Conservation (phyloP, 176 grass and related monocot genomes). For the Aegilops longissima region DNA sequence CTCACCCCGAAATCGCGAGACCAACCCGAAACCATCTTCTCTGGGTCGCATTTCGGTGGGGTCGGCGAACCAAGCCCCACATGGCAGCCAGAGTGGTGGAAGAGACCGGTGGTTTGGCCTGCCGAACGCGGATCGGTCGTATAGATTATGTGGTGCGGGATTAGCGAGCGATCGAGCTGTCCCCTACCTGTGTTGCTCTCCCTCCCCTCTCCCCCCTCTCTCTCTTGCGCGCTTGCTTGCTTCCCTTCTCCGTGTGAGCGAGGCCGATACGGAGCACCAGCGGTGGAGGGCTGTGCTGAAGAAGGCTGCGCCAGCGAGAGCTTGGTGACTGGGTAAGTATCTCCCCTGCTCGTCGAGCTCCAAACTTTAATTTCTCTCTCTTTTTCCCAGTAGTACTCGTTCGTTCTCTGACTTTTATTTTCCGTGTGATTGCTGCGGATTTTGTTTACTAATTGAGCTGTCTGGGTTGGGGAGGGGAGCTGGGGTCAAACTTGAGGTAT, state of each 20-base stretch:
- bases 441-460: neutral
- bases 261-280: neutral
- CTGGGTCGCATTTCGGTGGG: rapidly evolving
- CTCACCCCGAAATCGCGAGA: neutral
- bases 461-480: neutral
- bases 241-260: neutral
- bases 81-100: neutral
- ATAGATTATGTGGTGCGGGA: slow-evolving; percentile 51
- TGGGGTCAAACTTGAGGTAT: neutral
- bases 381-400: neutral
- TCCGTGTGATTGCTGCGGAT: neutral
- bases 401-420: neutral
- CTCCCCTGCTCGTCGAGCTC: slow-evolving; percentile 5
- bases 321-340: slow-evolving; percentile 30
- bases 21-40: neutral
- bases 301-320: neutral
- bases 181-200: slow-evolving; percentile 40
- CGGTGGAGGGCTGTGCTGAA: neutral
- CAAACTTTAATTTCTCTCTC: neutral
- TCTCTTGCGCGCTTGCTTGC: slow-evolving; percentile 28
- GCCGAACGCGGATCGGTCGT: slow-evolving; percentile 26
- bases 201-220: neutral
- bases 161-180: slow-evolving; percentile 61
- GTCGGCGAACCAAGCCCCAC: rapidly evolving
- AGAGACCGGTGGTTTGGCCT: neutral